phyloP scores from a whole-genome alignment of 1,284 basidiomycete genomes.

The Ustilago lituana region DNA sequence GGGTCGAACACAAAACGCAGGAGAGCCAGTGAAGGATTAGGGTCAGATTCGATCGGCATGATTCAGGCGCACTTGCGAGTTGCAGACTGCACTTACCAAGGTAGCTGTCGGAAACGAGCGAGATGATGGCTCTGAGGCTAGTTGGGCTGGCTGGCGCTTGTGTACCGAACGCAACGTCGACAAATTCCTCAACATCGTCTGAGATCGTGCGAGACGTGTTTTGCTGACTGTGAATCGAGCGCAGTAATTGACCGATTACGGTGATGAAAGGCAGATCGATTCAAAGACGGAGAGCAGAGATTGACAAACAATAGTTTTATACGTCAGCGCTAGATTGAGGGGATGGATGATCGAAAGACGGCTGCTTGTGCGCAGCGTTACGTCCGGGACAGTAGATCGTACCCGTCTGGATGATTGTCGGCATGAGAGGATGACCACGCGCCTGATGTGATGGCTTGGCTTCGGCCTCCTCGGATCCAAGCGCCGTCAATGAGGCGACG shows the following conservation, averaged over 20 bases:
- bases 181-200: neutral
- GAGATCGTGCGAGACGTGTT: too few species aligned
- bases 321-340: conserved; percentile 4
- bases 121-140: conserved; percentile 31
- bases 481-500: conserved; percentile 39
- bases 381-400: conserved; percentile 34
- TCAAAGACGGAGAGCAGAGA: neutral
- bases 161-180: neutral
- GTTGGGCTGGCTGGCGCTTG: conserved; percentile 14
- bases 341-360: too few species aligned
- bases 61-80: too few species aligned
- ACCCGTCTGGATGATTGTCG: conserved; percentile 30
- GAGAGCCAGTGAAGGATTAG: too few species aligned
- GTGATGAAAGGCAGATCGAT: neutral
- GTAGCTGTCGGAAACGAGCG: conserved; percentile 46
- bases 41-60: too few species aligned
- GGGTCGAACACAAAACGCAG: too few species aligned
- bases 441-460: conserved; percentile 44
- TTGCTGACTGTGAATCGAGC: conserved; percentile 5
- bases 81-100: conserved; percentile 48
- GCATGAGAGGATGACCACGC: conserved; percentile 51
- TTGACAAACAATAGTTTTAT: neutral
- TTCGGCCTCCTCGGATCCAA: conserved; percentile 50
- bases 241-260: neutral
- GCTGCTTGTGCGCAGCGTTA: conserved; percentile 5